phyloP scores from a whole-genome alignment of 148 eudicot species.

The Diospyros kaki region DNA sequence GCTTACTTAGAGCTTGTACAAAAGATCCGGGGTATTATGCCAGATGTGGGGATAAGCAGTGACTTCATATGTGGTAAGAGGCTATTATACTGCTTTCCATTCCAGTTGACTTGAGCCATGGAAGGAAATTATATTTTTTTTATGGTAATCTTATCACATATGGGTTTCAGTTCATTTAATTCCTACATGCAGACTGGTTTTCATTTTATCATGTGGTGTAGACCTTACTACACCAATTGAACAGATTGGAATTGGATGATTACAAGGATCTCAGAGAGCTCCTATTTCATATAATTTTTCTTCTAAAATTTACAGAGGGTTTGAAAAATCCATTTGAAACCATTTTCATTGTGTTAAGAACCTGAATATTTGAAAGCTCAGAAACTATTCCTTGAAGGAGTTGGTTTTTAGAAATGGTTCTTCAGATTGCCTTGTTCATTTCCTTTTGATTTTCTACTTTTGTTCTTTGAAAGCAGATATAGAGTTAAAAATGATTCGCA shows the following conservation, averaged over 20 bases:
- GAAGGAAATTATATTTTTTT: neutral
- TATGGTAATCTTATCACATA: neutral
- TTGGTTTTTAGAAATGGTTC: no score
- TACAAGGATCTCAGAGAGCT: no score
- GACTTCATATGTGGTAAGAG: slow-evolving; percentile 95
- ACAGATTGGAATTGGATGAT: no score
- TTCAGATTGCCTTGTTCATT: no score
- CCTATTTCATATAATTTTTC: no score
- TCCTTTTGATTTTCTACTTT: neutral
- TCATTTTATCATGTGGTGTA: no score
- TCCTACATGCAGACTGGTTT: neutral
- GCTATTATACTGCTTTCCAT: slow-evolving; percentile 7
- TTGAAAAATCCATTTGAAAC: neutral
- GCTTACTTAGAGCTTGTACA: slow-evolving; percentile 89
- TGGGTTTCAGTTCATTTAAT: neutral
- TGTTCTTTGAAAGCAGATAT: neutral
- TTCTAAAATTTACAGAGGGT: neutral
- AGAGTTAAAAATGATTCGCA: neutral
- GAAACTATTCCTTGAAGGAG: neutral
- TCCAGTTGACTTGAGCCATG: neutral
- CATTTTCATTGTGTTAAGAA: neutral
- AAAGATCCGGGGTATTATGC: slow-evolving; percentile 72
- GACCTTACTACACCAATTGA: no score
- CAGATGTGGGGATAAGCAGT: slow-evolving; percentile 93
- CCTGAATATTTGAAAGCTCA: neutral